Conservation (phyloP, 768 basidiomycete genomes). For the Candolleomyces eurysporus region DNA sequence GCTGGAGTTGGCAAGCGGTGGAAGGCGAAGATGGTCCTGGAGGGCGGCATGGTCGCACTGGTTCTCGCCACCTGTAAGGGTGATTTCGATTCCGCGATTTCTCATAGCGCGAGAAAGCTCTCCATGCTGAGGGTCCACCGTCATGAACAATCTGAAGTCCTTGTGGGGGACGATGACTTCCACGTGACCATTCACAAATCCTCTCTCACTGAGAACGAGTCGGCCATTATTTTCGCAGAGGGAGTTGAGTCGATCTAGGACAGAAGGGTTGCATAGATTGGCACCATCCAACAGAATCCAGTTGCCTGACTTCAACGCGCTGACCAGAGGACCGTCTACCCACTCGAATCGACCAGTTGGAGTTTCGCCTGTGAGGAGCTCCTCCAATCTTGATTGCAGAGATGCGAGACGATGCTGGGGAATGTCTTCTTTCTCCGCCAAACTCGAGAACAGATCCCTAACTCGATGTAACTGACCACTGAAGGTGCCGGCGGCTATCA, state of each 20-base stretch:
- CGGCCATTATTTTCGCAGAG: slow-evolving; percentile 86
- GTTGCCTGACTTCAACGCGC: slow-evolving; percentile 80
- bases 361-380: slow-evolving; percentile 11
- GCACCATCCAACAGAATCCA: slow-evolving; percentile 93
- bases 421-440: background rate
- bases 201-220: slow-evolving; percentile 86
- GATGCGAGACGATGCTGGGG: background rate
- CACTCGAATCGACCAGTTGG: slow-evolving; percentile 75
- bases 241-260: slow-evolving; percentile 94
- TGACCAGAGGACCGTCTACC: slow-evolving; percentile 90
- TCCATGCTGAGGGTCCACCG: slow-evolving; percentile 85
- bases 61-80: slow-evolving; percentile 36
- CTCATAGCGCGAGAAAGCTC: slow-evolving; percentile 98
- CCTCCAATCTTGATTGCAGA: background rate
- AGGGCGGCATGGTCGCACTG: slow-evolving; percentile 49
- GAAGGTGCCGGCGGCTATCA: background rate
- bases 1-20: slow-evolving; percentile 19
- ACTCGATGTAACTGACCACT: slow-evolving; percentile 2
- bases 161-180: slow-evolving; percentile 80
- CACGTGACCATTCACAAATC: slow-evolving; percentile 73
- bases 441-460: slow-evolving; percentile 10
- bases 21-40: slow-evolving; percentile 49
- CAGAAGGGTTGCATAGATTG: slow-evolving; percentile 92
- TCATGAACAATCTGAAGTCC: slow-evolving; percentile 91
- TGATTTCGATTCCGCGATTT: slow-evolving; percentile 90